Evolutionary conservation across 768 basidiomycete genomes (phyloP).

Genomic region (Rhodotorula graminis): DNA sequence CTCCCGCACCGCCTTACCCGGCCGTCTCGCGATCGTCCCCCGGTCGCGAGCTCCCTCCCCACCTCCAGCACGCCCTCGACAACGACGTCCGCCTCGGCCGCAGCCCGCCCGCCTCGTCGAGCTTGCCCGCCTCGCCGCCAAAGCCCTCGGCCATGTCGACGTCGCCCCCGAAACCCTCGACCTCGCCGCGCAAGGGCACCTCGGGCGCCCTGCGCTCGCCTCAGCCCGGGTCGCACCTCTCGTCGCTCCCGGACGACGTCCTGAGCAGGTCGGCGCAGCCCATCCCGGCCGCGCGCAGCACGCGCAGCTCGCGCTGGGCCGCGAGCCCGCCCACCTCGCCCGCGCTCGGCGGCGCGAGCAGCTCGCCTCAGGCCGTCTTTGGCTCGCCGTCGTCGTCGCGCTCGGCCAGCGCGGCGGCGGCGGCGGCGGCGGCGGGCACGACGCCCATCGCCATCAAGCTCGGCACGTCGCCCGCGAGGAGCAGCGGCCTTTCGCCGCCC

Average conservation of each 20-base stretch:
- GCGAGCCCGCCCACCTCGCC: neutral
- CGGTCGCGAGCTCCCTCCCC: neutral
- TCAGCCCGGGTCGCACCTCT: neutral
- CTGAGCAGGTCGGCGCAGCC: neutral
- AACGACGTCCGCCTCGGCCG: neutral
- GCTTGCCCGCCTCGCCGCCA: neutral
- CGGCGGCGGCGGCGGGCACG: too few relatives aligned
- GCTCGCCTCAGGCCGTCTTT: neutral
- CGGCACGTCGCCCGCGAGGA: neutral
- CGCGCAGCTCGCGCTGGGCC: slow-evolving; percentile 22
- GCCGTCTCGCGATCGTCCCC: neutral
- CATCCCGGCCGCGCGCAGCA: neutral
- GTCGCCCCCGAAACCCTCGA: neutral
- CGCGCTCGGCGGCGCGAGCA: neutral
- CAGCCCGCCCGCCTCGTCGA: neutral
- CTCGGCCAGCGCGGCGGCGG: too few relatives aligned
- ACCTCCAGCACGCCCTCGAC: neutral
- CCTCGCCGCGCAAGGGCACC: neutral
- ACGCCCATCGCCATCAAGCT: neutral
- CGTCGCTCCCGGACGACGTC: neutral
- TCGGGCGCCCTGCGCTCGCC: neutral
- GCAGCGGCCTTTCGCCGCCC: neutral
- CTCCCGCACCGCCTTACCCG: neutral
- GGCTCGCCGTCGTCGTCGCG: neutral
- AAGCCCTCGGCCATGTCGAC: neutral